Conservation (phyloP, 768 basidiomycete genomes). For the Xanthoconium purpureum region DNA sequence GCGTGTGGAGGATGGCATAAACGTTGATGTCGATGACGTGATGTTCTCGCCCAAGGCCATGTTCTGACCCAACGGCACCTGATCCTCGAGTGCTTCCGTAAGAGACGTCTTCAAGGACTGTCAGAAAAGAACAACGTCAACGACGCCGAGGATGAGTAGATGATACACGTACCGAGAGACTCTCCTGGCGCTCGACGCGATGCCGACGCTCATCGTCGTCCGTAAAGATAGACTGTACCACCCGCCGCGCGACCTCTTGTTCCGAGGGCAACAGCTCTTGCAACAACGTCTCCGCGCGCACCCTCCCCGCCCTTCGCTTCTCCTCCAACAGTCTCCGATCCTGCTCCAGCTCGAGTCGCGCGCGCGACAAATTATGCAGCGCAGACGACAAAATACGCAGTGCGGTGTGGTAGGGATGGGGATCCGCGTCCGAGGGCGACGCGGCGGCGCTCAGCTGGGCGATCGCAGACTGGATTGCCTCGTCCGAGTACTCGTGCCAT, state of each 20-base stretch:
- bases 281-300: constrained; percentile 53
- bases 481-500: constrained; percentile 80
- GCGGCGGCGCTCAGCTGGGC: constrained; percentile 45
- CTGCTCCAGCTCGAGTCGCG: constrained; percentile 63
- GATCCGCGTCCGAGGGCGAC: constrained; percentile 44
- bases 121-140: background rate
- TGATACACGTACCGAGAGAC: constrained; percentile 47
- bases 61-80: constrained; percentile 36
- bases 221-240: constrained; percentile 63
- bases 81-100: constrained; percentile 49
- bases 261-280: constrained; percentile 59
- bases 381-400: constrained; percentile 70
- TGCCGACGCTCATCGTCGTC: constrained; percentile 45
- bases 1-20: background rate
- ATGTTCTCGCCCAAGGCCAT: constrained; percentile 21
- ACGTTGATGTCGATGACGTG: constrained; percentile 12
- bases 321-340: constrained; percentile 49
- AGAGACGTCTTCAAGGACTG: constrained; percentile 48
- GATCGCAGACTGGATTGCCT: constrained; percentile 64
- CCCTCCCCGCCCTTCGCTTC: constrained; percentile 53
- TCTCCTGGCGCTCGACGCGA: constrained; percentile 54
- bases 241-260: constrained; percentile 61
- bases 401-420: constrained; percentile 63
- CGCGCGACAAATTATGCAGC: constrained; percentile 53
- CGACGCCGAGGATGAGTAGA: background rate